Evolutionary conservation across 164 flowering plant species (phyloP).

Genomic region (Liquidambar formosana): DNA sequence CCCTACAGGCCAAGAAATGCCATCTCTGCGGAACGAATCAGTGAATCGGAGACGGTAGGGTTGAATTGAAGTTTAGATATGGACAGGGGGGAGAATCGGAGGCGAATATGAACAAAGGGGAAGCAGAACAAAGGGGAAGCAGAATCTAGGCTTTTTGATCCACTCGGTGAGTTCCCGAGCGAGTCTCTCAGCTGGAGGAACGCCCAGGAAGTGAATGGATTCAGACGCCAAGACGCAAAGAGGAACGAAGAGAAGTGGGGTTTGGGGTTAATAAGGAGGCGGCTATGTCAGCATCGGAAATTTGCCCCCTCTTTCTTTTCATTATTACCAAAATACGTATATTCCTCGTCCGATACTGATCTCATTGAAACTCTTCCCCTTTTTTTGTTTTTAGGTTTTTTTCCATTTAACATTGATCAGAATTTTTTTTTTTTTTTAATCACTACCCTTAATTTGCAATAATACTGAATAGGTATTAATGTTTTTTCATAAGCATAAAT

Average conservation of each 20-base stretch:
- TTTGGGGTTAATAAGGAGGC: no score
- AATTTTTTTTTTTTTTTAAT: no score
- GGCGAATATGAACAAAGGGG: not conserved
- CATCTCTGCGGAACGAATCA: conserved; percentile 25
- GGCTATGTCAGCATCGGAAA: not conserved
- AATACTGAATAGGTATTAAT: no score
- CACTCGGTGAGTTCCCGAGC: not conserved
- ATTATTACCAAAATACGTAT: not conserved
- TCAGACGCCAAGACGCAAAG: not conserved
- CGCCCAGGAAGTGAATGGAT: not conserved
- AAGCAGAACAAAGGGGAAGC: not conserved
- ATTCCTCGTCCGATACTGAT: no score
- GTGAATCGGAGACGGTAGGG: conserved; percentile 20
- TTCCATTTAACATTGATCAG: no score
- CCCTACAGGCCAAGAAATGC: conserved; percentile 21
- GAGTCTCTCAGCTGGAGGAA: not conserved
- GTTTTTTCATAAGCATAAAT: no score
- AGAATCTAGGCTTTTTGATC: not conserved
- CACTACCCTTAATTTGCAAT: no score
- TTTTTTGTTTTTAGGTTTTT: no score
- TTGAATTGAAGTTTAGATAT: conserved; percentile 27
- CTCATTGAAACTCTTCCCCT: no score
- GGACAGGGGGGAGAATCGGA: not conserved
- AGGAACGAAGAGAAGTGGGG: not conserved
- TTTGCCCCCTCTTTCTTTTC: not conserved